A percentile compares a stretch with the other conserved stretches of the same genome.
Conservation (phyloP, 2,329 filamentous ascomycete species). For the Pseudocercospora vitis region DNA sequence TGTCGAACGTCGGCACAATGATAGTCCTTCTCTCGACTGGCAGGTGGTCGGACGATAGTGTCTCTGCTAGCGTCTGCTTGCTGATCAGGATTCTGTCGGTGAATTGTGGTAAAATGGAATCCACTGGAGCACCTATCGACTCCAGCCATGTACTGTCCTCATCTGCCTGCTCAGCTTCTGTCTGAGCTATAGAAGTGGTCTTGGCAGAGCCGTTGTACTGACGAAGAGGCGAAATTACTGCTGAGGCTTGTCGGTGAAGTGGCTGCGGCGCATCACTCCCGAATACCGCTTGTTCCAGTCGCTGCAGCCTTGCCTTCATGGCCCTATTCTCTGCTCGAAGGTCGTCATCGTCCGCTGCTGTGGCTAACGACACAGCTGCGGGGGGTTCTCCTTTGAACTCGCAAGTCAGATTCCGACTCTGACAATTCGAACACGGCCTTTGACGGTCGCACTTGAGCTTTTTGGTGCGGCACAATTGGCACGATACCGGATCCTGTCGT, state of each 20-base stretch:
- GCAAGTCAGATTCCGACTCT: slow-evolving; percentile 24
- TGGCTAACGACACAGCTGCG: neutral
- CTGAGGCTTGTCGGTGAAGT: neutral
- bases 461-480: slow-evolving; percentile 23
- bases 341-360: slow-evolving; percentile 3
- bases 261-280: neutral
- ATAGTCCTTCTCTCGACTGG: slow-evolving; percentile 16
- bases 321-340: slow-evolving; percentile 23
- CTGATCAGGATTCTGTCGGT: slow-evolving; percentile 9
- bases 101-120: slow-evolving; percentile 16
- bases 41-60: neutral
- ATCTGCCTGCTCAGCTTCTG: slow-evolving; percentile 18
- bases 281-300: slow-evolving; percentile 26
- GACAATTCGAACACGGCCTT: slow-evolving; percentile 31
- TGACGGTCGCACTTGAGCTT: slow-evolving; percentile 26
- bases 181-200: slow-evolving; percentile 2
- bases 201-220: neutral
- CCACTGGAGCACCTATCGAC: slow-evolving; percentile 9
- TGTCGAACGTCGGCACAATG: slow-evolving; percentile 22
- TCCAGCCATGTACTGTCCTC: slow-evolving; percentile 23
- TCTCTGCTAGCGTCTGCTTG: slow-evolving; percentile 16
- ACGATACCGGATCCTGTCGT: slow-evolving; percentile 33
- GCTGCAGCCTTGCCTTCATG: slow-evolving; percentile 22
- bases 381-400: slow-evolving; percentile 18
- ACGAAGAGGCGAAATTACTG: neutral